These are phyloP conservation scores for Chenopodium suecicum DNA, from an alignment of 148 eudicot species.

Conservation along the genomic window DNA sequence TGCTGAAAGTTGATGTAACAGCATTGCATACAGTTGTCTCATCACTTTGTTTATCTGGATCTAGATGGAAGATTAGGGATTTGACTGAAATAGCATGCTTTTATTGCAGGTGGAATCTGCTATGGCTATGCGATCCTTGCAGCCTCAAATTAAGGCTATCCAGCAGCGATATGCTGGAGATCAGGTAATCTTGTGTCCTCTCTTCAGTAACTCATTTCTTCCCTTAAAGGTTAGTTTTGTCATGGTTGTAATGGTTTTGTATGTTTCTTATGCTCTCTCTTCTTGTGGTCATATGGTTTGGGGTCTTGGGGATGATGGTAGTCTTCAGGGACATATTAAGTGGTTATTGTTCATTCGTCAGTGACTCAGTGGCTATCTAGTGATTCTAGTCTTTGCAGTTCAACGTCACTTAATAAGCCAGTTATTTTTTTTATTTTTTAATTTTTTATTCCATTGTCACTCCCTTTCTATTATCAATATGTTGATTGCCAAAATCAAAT, in stretches of 20 bases:
- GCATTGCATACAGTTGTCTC: background rate
- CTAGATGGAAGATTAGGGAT: background rate
- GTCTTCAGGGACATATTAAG: background rate
- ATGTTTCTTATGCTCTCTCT: background rate
- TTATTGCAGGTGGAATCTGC: slow-evolving; percentile 79
- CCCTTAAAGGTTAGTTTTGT: background rate
- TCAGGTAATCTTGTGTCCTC: slow-evolving; percentile 52
- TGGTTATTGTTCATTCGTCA: background rate
- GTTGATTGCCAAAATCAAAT: background rate
- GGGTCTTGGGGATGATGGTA: background rate
- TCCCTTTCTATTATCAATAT: background rate
- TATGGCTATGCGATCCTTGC: slow-evolving; percentile 89
- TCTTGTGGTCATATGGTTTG: background rate
- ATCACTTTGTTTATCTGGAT: background rate
- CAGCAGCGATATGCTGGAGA: slow-evolving; percentile 94
- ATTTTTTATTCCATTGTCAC: background rate
- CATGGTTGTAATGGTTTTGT: background rate
- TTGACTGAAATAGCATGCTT: slow-evolving; percentile 16
- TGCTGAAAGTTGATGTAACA: background rate
- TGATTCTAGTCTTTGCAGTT: background rate
- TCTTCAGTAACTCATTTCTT: background rate
- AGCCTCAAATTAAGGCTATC: slow-evolving; percentile 96
- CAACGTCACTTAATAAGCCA: background rate
- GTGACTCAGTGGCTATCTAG: background rate
- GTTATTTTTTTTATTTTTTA: no score